phyloP scores from a whole-genome alignment of 2,329 filamentous ascomycete species.

The Fusarium armeniacum region DNA sequence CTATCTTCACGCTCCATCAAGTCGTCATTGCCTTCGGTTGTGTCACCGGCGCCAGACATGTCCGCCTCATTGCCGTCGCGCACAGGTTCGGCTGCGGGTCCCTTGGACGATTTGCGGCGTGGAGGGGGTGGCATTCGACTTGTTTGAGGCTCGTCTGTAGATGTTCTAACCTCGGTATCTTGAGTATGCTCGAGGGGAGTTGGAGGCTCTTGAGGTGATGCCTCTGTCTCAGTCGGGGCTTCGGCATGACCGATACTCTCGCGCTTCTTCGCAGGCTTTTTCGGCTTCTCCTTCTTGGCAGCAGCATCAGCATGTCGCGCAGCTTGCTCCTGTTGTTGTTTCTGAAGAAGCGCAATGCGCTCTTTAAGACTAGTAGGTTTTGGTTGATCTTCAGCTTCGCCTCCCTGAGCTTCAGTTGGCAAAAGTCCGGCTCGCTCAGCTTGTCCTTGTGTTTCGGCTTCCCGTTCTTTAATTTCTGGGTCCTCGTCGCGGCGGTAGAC shows the following conservation, averaged over 20 bases:
- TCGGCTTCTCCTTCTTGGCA: slow-evolving; percentile 89
- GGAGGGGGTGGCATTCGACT: slow-evolving; percentile 58
- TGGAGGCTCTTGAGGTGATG: slow-evolving; percentile 49
- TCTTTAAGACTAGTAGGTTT: slow-evolving; percentile 96
- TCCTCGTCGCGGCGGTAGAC: slow-evolving; percentile 91
- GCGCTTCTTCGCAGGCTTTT: slow-evolving; percentile 78
- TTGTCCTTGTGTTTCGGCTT: slow-evolving; percentile 74
- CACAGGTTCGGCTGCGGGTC: slow-evolving; percentile 57
- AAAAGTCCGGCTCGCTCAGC: slow-evolving; percentile 76
- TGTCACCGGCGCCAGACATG: slow-evolving; percentile 74
- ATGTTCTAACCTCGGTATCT: slow-evolving; percentile 64
- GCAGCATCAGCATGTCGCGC: slow-evolving; percentile 82
- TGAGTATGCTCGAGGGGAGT: slow-evolving; percentile 62
- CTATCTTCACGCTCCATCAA: slow-evolving; percentile 80
- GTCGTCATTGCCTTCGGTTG: slow-evolving; percentile 72
- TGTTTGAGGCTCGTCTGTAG: slow-evolving; percentile 62
- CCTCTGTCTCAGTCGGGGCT: slow-evolving; percentile 50
- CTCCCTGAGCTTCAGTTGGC: slow-evolving; percentile 61
- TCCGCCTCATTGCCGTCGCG: slow-evolving; percentile 75
- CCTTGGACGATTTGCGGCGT: slow-evolving; percentile 68
- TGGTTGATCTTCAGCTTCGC: slow-evolving; percentile 80
- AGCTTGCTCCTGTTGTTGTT: slow-evolving; percentile 92
- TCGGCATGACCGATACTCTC: slow-evolving; percentile 59
- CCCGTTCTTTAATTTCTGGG: slow-evolving; percentile 75
- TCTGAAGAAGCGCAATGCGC: slow-evolving; percentile 92